Evolutionary conservation across 108 stramenopile genomes (phyloP), one percentile per base, ranked within the genome.

Genomic region (Nitzschia sp.): DNA sequence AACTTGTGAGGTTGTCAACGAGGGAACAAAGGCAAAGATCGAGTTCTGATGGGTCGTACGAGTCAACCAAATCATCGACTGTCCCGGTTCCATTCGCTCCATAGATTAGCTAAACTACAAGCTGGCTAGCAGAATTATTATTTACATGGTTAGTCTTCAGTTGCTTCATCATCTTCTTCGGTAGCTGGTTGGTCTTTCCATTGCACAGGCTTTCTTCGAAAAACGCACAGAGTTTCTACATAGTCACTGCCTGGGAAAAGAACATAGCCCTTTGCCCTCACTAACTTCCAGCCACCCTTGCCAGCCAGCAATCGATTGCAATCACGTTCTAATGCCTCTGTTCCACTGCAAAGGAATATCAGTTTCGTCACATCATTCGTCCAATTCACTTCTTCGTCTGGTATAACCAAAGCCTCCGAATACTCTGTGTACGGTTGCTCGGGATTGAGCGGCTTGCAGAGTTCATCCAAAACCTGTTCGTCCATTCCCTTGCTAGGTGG

Each of bases 331-430:
- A 98, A 81, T 29, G 98, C 96, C 60, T 98, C 96, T 68, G 97
- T 97, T 12, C 97, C 97, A 74, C 98, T 97, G 61, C 94, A 95
- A 14, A 98, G 95, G 70, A 97, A 98, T 37, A 98, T 83, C 38
- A 98, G 55, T n/a, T 89, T 93, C 56, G 81, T 57, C 15, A 86
- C 83, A 65, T 83, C 89, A 63, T 88, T 86, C 7, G 70, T 72
- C 89, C 89, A 89, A 58, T 88, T 84, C 11, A 89, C 72, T 8
- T 51, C 51, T 53, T 93, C 77, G 46, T 81, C 77, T 3, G 82
- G 74, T 19, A 86, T 53, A 1, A 76, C 76, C 51, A 90, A 52
- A 60, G 80, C 44, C 6, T 43, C 67, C 10, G 83, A 62, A 34
- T 59, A 70, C 69, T 93, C 92, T 10, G 80, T 81, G 43, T 81